Base-by-base conservation (phyloP, 2,329 filamentous ascomycete genomes). In the Fusarium sarcochroum region DNA sequence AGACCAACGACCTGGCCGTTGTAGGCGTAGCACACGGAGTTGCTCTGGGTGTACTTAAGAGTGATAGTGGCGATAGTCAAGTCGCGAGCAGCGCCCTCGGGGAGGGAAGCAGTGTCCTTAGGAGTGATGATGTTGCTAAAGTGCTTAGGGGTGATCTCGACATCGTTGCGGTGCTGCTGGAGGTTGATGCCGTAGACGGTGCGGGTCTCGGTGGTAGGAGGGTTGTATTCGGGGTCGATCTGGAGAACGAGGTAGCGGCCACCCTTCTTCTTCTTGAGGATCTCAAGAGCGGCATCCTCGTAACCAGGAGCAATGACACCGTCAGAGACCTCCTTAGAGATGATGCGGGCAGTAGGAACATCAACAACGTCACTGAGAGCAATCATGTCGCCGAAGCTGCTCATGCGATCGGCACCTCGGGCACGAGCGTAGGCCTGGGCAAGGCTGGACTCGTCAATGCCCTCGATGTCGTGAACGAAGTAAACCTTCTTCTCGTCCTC, bases 1-100 rank as follows among this genome's bases (percentile, higher is more conserved):
- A 99, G 90, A 70, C 96, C 96, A 73, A 99, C 87, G 75, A 98
- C 88, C 82, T 98, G 96, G 47, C 96, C 96, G 76, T 97, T 94
- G 68, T 93, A 86, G 56, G 96, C 94, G 79, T 98, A 99, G 88
- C 95, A 98, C 69, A 99, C 96, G 25, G 94, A 98, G 88, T 99
- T 99, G 78, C 94, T 97, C 83, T 99, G 94, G 2, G 96, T 99
- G 85, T 97, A 99, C 84, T 99, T 99, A 75, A 98, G 87, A 34
- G 96, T 94, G 77, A 99, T 98, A 57, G 96, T 99, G 55, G 96
- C 96, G 46, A 99, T 91, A 27, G 95, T 94, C 69, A 99, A 85
- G 77, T 99, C 96, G 65, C 95, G 90, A 65, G 95, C 86, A 52
- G 96, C 96, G 57, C 88, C 87, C 75, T 96, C 93, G 38, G 94